Evolutionary conservation across 441 rosid genomes (phyloP).

Genomic region (Populus hybrid): DNA sequence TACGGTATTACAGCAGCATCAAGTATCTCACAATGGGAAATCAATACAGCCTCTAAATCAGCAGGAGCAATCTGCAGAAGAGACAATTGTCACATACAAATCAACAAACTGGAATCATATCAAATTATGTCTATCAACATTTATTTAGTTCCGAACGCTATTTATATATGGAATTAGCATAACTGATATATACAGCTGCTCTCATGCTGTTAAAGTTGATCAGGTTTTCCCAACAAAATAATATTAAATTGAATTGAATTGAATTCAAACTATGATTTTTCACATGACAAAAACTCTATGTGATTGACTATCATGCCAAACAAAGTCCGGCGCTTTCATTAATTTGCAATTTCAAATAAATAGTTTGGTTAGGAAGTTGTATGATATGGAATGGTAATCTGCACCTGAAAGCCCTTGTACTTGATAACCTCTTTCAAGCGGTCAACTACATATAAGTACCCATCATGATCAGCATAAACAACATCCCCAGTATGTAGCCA

Average conservation of each 20-base stretch:
- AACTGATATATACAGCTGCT: background rate
- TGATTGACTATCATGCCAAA: background rate
- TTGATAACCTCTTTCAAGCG: conserved; percentile 85
- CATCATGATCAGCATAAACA: conserved; percentile 67
- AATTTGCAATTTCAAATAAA: background rate
- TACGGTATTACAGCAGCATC: conserved; percentile 80
- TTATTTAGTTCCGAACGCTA: background rate
- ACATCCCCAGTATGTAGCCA: conserved; percentile 94
- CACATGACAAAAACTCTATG: background rate
- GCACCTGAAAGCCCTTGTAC: conserved; percentile 90
- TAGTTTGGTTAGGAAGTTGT: background rate
- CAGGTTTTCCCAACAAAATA: background rate
- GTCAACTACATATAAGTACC: conserved; percentile 59
- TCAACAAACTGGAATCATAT: background rate
- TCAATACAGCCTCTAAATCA: conserved; percentile 70
- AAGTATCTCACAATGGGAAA: conserved; percentile 62
- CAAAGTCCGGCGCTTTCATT: background rate
- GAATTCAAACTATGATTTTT: background rate
- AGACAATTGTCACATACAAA: background rate
- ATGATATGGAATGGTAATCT: background rate
- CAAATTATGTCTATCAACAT: background rate
- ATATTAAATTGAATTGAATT: background rate
- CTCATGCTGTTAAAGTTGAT: background rate
- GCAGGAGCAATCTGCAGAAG: conserved; percentile 81
- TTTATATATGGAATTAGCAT: background rate